Percentiles rank a stretch among this genome's conserved stretches.
Conservation (phyloP, 768 basidiomycete species). For the Lactifluus volemus region DNA sequence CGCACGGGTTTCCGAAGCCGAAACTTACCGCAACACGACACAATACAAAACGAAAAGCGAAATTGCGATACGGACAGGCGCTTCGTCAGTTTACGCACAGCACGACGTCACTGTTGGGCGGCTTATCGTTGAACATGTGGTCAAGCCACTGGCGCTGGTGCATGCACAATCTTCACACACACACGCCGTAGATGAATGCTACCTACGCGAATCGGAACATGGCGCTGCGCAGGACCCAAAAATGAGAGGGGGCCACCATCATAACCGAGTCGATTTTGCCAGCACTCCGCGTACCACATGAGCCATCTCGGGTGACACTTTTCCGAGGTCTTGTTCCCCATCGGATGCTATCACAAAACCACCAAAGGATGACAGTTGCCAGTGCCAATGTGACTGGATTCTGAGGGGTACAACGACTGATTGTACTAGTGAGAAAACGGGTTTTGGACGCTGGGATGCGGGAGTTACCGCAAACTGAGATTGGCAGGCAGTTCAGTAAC, state of each 20-base stretch:
- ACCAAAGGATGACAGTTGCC: background rate
- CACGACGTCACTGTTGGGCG: background rate
- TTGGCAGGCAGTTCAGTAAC: background rate
- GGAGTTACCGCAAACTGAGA: background rate
- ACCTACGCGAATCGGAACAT: background rate
- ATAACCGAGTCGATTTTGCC: background rate
- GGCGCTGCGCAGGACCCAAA: background rate
- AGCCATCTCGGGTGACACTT: background rate
- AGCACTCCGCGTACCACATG: background rate
- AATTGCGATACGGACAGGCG: background rate
- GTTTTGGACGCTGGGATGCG: background rate
- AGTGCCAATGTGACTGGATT: background rate
- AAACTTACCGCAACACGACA: background rate
- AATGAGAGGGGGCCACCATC: background rate
- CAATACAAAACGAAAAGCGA: background rate
- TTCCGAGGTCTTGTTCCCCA: background rate
- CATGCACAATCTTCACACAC: background rate
- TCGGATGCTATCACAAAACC: background rate
- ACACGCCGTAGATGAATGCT: background rate
- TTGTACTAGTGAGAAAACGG: background rate
- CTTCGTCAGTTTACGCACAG: background rate
- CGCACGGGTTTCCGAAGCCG: slow-evolving; percentile 4
- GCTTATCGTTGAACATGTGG: slow-evolving; percentile 7
- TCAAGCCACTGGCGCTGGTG: background rate
- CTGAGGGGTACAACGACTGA: background rate